A percentile compares a stretch with the other conserved stretches of the same genome.
phyloP scores from a whole-genome alignment of 2,329 filamentous ascomycete species.

The Colletotrichum viniferum region DNA sequence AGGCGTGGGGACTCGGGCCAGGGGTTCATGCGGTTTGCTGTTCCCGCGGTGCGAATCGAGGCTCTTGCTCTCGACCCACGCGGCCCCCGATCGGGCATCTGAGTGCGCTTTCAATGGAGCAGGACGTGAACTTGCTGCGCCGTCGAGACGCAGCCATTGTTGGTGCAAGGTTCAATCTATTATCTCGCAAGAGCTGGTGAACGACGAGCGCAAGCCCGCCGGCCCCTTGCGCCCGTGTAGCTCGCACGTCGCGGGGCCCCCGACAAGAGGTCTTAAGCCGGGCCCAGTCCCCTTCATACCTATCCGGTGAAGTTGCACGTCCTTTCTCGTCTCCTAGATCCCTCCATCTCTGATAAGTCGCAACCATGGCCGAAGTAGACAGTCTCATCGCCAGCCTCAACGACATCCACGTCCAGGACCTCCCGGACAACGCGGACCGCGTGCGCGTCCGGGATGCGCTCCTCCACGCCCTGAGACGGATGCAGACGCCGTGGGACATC shows the following conservation, averaged over 20 bases:
- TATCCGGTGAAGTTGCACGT: background rate
- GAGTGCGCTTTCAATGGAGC: background rate
- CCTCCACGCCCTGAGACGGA: conserved; percentile 30
- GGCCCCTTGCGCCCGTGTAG: background rate
- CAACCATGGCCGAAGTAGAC: conserved; percentile 28
- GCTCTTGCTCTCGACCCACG: background rate
- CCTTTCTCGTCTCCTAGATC: background rate
- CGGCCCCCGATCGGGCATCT: background rate
- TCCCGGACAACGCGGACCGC: conserved; percentile 37
- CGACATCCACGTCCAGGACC: conserved; percentile 28
- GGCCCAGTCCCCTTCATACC: background rate
- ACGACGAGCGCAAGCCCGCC: background rate
- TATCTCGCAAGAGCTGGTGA: background rate
- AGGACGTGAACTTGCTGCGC: background rate
- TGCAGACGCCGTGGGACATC: conserved; percentile 42
- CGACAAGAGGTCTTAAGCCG: background rate
- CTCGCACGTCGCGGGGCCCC: background rate
- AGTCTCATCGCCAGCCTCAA: conserved; percentile 28
- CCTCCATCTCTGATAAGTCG: background rate
- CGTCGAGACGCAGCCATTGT: background rate
- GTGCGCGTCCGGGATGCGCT: conserved; percentile 35
- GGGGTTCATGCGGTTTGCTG: background rate
- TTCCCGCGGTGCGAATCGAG: background rate
- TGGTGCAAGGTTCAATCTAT: background rate
- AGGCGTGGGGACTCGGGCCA: background rate